Conservation (phyloP, 164 flowering plant species). For the Magnolia sinica region DNA sequence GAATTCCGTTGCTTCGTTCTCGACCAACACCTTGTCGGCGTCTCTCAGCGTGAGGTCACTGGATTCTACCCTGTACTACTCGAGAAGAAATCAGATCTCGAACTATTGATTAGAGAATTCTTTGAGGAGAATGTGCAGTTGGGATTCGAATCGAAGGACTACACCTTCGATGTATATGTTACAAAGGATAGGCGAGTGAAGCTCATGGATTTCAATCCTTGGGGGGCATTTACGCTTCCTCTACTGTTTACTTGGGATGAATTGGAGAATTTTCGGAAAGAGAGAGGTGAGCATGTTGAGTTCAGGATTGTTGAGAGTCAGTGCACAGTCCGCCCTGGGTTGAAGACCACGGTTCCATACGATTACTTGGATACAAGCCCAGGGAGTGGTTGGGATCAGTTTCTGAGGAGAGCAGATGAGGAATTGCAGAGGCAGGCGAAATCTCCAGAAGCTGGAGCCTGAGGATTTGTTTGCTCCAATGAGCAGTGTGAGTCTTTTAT, state of each 20-base stretch:
- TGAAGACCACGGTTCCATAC: constrained; percentile 92
- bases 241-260: constrained; percentile 85
- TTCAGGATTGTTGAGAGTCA: constrained; percentile 72
- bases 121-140: constrained; percentile 39
- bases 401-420: constrained; percentile 66
- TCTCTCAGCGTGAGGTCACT: constrained; percentile 86
- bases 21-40: constrained; percentile 43
- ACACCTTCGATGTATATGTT: constrained; percentile 81
- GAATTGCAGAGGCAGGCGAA: constrained; percentile 43
- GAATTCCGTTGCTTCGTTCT: constrained; percentile 89
- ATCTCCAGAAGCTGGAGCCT: constrained; percentile 37
- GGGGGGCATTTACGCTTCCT: constrained; percentile 79
- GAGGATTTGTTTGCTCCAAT: constrained; percentile 12
- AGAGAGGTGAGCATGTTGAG: constrained; percentile 28
- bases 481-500: constrained; percentile 3
- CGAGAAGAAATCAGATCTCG: constrained; percentile 45
- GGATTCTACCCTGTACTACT: constrained; percentile 63
- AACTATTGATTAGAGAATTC: constrained; percentile 38
- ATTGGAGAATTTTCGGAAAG: constrained; percentile 34
- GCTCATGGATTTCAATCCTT: constrained; percentile 84
- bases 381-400: constrained; percentile 98
- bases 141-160: constrained; percentile 60
- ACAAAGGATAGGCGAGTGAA: constrained; percentile 58
- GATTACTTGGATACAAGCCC: constrained; percentile 80
- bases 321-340: constrained; percentile 74